Evolutionary conservation across 352 stramenopile genomes (phyloP).

Genomic region (Pythium phragmitis): DNA sequence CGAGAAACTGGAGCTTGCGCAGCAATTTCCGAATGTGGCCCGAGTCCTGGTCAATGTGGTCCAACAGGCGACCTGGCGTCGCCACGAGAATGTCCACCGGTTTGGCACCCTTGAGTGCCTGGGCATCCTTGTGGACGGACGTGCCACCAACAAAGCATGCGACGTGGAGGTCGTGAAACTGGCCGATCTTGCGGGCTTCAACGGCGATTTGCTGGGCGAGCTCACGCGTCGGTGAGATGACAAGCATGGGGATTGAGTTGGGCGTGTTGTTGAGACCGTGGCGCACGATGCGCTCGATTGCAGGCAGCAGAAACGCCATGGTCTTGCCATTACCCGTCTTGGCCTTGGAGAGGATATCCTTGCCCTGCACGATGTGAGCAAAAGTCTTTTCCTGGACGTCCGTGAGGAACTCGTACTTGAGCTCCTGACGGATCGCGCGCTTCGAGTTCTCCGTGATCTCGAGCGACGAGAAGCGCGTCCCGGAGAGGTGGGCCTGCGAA

Average conservation of each 20-base stretch:
- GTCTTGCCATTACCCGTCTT: slow-evolving; percentile 87
- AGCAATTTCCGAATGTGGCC: slow-evolving; percentile 72
- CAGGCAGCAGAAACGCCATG: slow-evolving; percentile 62
- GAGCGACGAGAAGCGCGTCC: slow-evolving; percentile 26
- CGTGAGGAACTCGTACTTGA: slow-evolving; percentile 81
- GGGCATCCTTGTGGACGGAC: slow-evolving; percentile 76
- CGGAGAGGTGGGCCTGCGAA: slow-evolving; percentile 22
- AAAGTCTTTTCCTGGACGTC: slow-evolving; percentile 81
- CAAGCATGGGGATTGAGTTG: slow-evolving; percentile 62
- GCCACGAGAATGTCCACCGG: slow-evolving; percentile 93
- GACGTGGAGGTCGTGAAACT: slow-evolving; percentile 77
- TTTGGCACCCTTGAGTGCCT: slow-evolving; percentile 31
- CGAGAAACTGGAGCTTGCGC: slow-evolving; percentile 51
- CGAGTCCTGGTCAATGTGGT: slow-evolving; percentile 94
- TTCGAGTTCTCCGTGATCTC: slow-evolving; percentile 38
- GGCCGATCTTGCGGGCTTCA: slow-evolving; percentile 85
- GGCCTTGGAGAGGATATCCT: slow-evolving; percentile 84
- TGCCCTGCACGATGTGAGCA: slow-evolving; percentile 47
- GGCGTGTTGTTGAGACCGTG: slow-evolving; percentile 24
- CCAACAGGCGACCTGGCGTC: slow-evolving; percentile 94
- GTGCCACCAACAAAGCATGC: slow-evolving; percentile 87
- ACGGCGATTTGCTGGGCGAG: slow-evolving; percentile 90
- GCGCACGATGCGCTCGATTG: slow-evolving; percentile 80
- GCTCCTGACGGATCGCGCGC: slow-evolving; percentile 51
- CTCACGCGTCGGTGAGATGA: slow-evolving; percentile 91